phyloP scores from a whole-genome alignment of 169 alveolate genomes.

The Plasmodium fragile region DNA sequence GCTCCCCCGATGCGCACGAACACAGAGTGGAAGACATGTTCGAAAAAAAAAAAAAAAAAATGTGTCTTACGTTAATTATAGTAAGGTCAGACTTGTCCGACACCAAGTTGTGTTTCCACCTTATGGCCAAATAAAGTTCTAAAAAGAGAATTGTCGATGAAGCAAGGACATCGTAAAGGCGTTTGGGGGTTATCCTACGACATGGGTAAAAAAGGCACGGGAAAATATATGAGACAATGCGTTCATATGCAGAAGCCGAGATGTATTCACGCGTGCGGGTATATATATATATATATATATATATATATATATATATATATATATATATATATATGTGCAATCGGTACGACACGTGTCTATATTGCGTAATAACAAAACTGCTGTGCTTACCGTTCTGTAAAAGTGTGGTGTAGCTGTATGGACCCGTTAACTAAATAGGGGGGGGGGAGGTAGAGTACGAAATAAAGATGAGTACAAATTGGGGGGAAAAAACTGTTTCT shows the following conservation, averaged over 20 bases:
- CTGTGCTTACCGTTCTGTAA: background rate
- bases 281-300: too few relatives aligned
- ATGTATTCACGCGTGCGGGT: background rate
- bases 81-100: slow-evolving; percentile 39
- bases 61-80: slow-evolving; percentile 17
- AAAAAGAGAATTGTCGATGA: background rate
- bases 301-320: too few relatives aligned
- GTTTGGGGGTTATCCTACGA: background rate
- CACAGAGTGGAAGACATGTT: background rate
- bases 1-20: background rate
- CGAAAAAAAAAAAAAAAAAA: background rate
- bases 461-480: background rate
- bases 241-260: background rate
- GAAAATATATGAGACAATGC: background rate
- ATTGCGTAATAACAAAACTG: background rate
- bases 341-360: background rate
- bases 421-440: background rate
- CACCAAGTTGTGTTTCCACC: slow-evolving; percentile 27
- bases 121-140: slow-evolving; percentile 9
- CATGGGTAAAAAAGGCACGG: background rate
- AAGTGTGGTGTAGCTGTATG: background rate
- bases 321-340: too few relatives aligned
- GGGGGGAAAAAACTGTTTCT: background rate
- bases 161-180: background rate
- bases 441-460: background rate